Base-by-base conservation (phyloP, 306 rosid genomes). In the Quercus bicolor region DNA sequence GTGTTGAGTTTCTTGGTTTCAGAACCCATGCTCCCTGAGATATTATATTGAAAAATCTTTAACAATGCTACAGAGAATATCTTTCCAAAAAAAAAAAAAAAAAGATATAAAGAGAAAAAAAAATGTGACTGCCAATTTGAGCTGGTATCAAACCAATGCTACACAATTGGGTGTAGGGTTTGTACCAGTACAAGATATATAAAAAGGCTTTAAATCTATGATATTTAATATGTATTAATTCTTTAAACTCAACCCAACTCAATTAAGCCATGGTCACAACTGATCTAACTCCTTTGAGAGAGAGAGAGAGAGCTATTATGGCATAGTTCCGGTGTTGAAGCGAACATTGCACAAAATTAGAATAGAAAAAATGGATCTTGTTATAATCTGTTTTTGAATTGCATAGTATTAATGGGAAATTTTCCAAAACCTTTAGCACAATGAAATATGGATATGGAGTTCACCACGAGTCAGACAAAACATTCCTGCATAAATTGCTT, bases 11-110 rank as follows among this genome's bases (percentile, higher is more conserved):
- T 84, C 80, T 90, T 6, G 98, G 99, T 85, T 87, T 85, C 76
- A 95, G 91, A 90, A 95, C 88, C 99, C 99, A 95, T 62, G 99
- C 86, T 83, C 99, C 99, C 98, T 95, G 84, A 74, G 54, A 88
- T 74, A 61, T 68, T 54, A 72, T 33, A 72, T 77, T 13, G 75
- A 13, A 29, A 83, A 53, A 14, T 2, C 1, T 28, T 43, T 52
- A 75, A 68, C 56, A 29, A 70, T 65, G 45, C 77, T 4, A 69
- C 34, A 8, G 70, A 72, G 66, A 53, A 73, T 64, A 65, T 70
- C 74, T 57, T 11, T 64, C 40, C 14, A 0, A 37, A 71, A 72
- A 80, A 74, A 68, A 75, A 31, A 31, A 34, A 34, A 34, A 34
- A 37, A 37, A 5, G 10, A 6, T 37, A 6, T 6, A 37, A 37